These are phyloP conservation scores for Prillingera fragicola DNA, from an alignment of 1,284 basidiomycete genomes.

Conservation along the genomic window DNA sequence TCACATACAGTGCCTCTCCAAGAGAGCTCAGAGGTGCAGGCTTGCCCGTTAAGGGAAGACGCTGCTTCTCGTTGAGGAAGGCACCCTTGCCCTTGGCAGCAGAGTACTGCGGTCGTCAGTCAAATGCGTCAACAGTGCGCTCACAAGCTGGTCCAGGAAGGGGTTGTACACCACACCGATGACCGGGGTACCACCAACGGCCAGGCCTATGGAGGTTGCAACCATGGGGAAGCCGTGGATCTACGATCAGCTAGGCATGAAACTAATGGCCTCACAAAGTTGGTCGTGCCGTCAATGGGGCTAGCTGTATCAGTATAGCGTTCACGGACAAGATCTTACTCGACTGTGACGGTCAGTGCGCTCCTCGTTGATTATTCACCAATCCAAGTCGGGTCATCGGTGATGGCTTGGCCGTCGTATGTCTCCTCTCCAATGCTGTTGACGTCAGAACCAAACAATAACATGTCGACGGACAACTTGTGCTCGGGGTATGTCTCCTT, in stretches of 20 bases:
- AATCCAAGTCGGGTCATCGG: slow-evolving; percentile 85
- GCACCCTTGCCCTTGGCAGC: slow-evolving; percentile 74
- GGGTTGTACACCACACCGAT: slow-evolving; percentile 91
- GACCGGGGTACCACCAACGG: slow-evolving; percentile 70
- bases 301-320: slow-evolving; percentile 19
- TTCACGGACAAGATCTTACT: slow-evolving; percentile 18
- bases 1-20: slow-evolving; percentile 61
- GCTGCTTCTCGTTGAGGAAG: slow-evolving; percentile 58
- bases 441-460: slow-evolving; percentile 1
- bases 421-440: slow-evolving; percentile 83
- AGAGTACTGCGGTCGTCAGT: slow-evolving; percentile 58
- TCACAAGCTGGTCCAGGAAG: slow-evolving; percentile 72
- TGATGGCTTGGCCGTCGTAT: slow-evolving; percentile 68
- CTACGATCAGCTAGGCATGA: slow-evolving; percentile 13
- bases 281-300: slow-evolving; percentile 62
- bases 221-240: slow-evolving; percentile 67
- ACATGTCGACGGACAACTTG: slow-evolving; percentile 61
- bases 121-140: slow-evolving; percentile 15
- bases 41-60: slow-evolving; percentile 66
- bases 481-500: slow-evolving; percentile 66
- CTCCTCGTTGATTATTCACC: slow-evolving; percentile 48
- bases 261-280: slow-evolving; percentile 67
- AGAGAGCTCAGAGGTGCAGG: slow-evolving; percentile 68
- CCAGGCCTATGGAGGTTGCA: slow-evolving; percentile 85
- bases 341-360: slow-evolving; percentile 25